A percentile compares a stretch with the other conserved stretches of the same genome.
Conservation (phyloP, 768 basidiomycete species). For the Rhizopogon vulgaris region DNA sequence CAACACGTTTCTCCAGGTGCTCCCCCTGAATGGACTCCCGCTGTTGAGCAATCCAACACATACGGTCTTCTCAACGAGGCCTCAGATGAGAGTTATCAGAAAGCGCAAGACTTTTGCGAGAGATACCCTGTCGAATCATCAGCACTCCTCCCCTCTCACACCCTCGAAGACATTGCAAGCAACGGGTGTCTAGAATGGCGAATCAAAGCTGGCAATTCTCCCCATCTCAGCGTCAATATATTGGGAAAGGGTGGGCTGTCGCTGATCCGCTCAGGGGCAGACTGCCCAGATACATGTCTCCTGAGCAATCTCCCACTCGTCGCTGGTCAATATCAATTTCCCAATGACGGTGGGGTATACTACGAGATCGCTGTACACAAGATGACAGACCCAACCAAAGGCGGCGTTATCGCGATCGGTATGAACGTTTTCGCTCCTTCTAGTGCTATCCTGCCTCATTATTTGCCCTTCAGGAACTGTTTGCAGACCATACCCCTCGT, state of each 20-base stretch:
- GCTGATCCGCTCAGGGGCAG: slow-evolving; percentile 33
- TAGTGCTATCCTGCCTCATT: neutral
- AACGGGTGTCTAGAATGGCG: slow-evolving; percentile 51
- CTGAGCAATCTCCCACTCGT: slow-evolving; percentile 56
- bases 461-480: slow-evolving; percentile 42
- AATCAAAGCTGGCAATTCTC: slow-evolving; percentile 37
- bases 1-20: neutral
- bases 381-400: slow-evolving; percentile 30
- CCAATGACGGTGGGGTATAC: slow-evolving; percentile 52
- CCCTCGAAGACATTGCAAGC: slow-evolving; percentile 44
- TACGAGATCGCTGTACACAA: slow-evolving; percentile 52
- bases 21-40: slow-evolving; percentile 56
- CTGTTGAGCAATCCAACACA: slow-evolving; percentile 43
- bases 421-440: slow-evolving; percentile 1
- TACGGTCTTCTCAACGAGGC: slow-evolving; percentile 54
- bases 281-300: slow-evolving; percentile 47
- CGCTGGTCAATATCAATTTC: slow-evolving; percentile 53
- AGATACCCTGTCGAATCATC: slow-evolving; percentile 34
- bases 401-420: slow-evolving; percentile 59
- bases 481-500: slow-evolving; percentile 59
- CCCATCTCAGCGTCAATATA: slow-evolving; percentile 38
- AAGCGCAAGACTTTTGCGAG: slow-evolving; percentile 46
- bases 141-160: slow-evolving; percentile 42
- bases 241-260: slow-evolving; percentile 29
- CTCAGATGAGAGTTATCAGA: slow-evolving; percentile 45